Evolutionary conservation across 768 basidiomycete species (phyloP).

Genomic region (Leccinellum luteum): DNA sequence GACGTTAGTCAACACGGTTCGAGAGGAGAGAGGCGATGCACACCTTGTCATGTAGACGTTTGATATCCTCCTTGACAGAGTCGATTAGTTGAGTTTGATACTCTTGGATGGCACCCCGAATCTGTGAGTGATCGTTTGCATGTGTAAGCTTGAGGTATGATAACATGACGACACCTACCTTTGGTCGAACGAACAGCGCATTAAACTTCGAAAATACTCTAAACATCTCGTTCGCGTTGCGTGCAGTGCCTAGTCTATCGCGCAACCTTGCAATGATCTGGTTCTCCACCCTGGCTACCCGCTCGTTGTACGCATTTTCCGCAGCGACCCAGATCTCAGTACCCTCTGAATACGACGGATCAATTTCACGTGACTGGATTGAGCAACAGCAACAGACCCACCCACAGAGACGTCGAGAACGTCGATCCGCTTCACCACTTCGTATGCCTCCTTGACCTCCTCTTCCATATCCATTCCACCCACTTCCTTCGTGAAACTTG

Average conservation of each 20-base stretch:
- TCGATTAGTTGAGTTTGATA: no score
- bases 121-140: conserved; percentile 41
- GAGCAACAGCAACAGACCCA: conserved; percentile 37
- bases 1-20: no score
- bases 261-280: conserved; percentile 94
- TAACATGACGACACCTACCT: background rate
- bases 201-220: conserved; percentile 99
- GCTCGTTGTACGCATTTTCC: conserved; percentile 97
- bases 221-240: conserved; percentile 99
- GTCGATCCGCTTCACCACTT: conserved; percentile 95
- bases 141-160: background rate
- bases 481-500: conserved; percentile 68
- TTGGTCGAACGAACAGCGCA: conserved; percentile 78
- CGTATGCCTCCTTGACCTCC: no score
- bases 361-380: background rate
- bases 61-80: background rate
- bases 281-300: conserved; percentile 95
- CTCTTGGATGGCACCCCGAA: conserved; percentile 84
- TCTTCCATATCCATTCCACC: conserved; percentile 54
- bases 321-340: conserved; percentile 98
- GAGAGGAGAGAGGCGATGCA: no score
- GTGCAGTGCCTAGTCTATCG: conserved; percentile 89
- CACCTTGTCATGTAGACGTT: no score
- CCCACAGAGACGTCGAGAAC: conserved; percentile 92
- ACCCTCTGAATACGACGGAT: conserved; percentile 59